Conservation (phyloP, 257 asterid species). For the Solanum phureja region DNA sequence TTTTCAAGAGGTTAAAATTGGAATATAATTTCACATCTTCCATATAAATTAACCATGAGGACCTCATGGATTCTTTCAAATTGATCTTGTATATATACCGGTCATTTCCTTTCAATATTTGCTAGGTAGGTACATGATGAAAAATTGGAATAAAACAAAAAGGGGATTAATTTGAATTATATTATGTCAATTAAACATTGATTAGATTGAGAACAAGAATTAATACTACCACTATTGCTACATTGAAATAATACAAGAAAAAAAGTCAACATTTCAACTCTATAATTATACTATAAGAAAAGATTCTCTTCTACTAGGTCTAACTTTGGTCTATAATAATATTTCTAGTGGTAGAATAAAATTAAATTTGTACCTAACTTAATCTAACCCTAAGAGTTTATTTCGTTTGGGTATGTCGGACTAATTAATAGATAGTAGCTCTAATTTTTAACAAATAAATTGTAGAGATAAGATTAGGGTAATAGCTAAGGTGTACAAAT, state of each 20-base stretch:
- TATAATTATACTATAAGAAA: not conserved
- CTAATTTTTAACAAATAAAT: not conserved
- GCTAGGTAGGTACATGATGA: not conserved
- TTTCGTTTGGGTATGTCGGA: not conserved
- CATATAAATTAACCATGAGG: not conserved
- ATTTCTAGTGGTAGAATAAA: not conserved
- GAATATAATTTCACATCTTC: not conserved
- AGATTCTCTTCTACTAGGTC: constrained; percentile 5
- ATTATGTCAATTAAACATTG: not conserved
- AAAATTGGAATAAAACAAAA: not conserved
- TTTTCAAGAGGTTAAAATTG: not conserved
- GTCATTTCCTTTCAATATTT: not conserved
- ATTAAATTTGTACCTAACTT: constrained; percentile 22
- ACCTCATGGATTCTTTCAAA: not conserved
- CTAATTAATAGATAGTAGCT: not conserved
- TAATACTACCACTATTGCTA: not conserved
- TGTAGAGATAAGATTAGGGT: not conserved
- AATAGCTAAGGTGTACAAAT: not conserved
- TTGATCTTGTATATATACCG: not conserved
- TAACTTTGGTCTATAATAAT: constrained; percentile 4
- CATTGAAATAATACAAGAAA: not conserved
- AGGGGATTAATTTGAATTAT: not conserved
- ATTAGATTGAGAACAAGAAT: not conserved
- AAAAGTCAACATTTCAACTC: constrained; percentile 14
- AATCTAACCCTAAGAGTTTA: not conserved